phyloP scores from a whole-genome alignment of 2,329 filamentous ascomycete species.

The Fusarium globosum region DNA sequence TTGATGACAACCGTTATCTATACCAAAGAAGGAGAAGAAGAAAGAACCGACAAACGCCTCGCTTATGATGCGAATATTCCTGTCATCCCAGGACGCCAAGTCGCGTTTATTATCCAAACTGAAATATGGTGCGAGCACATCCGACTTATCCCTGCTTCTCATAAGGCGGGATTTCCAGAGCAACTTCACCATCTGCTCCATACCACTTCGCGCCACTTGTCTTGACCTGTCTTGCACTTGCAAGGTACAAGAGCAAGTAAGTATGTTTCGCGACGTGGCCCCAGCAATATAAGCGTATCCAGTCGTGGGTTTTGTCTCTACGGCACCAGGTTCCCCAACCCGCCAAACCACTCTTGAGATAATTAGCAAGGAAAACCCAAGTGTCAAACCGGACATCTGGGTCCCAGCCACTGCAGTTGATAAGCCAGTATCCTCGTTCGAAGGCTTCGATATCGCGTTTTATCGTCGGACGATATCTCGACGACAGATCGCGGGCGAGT shows the following conservation, averaged over 20 bases:
- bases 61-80: slow-evolving; percentile 14
- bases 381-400: slow-evolving; percentile 59
- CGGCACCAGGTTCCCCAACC: slow-evolving; percentile 76
- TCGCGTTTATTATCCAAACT: neutral
- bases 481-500: slow-evolving; percentile 60
- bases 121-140: neutral
- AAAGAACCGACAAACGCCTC: slow-evolving; percentile 28
- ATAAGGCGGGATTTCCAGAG: slow-evolving; percentile 52
- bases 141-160: slow-evolving; percentile 27
- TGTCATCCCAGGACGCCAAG: neutral
- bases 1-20: neutral
- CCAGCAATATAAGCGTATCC: slow-evolving; percentile 80
- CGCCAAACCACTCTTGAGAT: slow-evolving; percentile 66
- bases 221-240: slow-evolving; percentile 72
- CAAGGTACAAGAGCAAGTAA: slow-evolving; percentile 80
- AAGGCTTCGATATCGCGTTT: slow-evolving; percentile 57
- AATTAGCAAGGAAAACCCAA: slow-evolving; percentile 72
- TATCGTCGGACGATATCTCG: slow-evolving; percentile 62
- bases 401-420: slow-evolving; percentile 69
- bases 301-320: slow-evolving; percentile 53
- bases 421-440: slow-evolving; percentile 83
- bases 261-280: slow-evolving; percentile 77
- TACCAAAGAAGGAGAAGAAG: neutral
- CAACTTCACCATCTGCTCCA: slow-evolving; percentile 69
- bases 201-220: slow-evolving; percentile 72